Conservation (phyloP, 2,329 filamentous ascomycete genomes). For the Fusarium coicis region DNA sequence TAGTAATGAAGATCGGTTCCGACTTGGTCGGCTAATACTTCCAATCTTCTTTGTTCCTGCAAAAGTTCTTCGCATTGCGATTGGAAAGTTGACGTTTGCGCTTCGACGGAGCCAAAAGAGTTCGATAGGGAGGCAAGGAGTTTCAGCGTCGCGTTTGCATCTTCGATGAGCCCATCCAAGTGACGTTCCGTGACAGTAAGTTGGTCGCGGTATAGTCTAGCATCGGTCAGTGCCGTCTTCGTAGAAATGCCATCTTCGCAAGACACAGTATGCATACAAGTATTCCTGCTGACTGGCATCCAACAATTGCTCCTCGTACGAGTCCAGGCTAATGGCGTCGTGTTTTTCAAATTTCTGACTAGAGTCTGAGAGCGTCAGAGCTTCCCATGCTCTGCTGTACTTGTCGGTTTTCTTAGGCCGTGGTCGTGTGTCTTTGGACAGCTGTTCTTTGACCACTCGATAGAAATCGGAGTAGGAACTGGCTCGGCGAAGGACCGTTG, state of each 20-base stretch:
- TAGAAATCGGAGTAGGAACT: slow-evolving; percentile 84
- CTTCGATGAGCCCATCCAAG: slow-evolving; percentile 79
- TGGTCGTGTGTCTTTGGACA: slow-evolving; percentile 60
- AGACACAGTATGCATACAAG: slow-evolving; percentile 64
- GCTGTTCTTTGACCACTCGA: slow-evolving; percentile 67
- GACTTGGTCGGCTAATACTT: slow-evolving; percentile 83
- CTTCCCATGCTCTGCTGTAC: slow-evolving; percentile 61
- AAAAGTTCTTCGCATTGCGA: slow-evolving; percentile 90
- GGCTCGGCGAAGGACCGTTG: slow-evolving; percentile 72
- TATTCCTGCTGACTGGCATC: slow-evolving; percentile 89
- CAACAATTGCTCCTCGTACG: slow-evolving; percentile 74
- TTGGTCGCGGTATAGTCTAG: slow-evolving; percentile 81
- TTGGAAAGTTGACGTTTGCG: slow-evolving; percentile 92
- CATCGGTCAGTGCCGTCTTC: slow-evolving; percentile 44
- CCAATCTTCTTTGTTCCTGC: slow-evolving; percentile 81
- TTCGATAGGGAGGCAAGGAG: slow-evolving; percentile 82
- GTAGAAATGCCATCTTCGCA: neutral
- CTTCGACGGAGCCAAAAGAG: slow-evolving; percentile 88
- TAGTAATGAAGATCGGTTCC: slow-evolving; percentile 95
- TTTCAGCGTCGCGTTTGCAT: slow-evolving; percentile 79
- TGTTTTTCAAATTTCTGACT: slow-evolving; percentile 33
- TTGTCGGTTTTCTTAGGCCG: slow-evolving; percentile 55
- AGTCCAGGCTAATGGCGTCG: slow-evolving; percentile 35
- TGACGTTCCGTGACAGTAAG: slow-evolving; percentile 83
- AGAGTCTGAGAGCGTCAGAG: slow-evolving; percentile 52